Evolutionary conservation across 2,329 filamentous ascomycete genomes (phyloP), one percentile per base, ranked within the genome.

Genomic region (Aspergillus proliferans): DNA sequence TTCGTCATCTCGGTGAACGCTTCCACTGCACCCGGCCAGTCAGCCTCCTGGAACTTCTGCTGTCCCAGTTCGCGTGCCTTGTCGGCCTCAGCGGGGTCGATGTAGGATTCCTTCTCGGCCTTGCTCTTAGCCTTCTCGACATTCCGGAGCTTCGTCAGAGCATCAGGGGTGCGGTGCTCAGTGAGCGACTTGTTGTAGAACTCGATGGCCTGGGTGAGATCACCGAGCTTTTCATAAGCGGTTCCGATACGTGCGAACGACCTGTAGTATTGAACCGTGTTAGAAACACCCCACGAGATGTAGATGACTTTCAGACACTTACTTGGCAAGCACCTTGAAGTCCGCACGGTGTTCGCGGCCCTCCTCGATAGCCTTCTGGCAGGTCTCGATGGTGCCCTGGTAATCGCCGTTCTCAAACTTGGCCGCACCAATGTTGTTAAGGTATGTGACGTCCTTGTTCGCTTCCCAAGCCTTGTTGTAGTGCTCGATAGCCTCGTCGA

Each of bases 321-420:
- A 88, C 83, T 96, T 97, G 66, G 94, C 91, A 58, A 98, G 92
- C 65, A 91, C 80, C 82, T 98, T 98, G 79, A 97, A 98, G 74
- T 98, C 93, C 55, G 93, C 91, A 49, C 90, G 86, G 59, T 94
- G 84, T 61, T 86, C 81, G 51, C 93, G 88, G 48, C 93, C 93
- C 70, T 97, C 87, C 59, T 94, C 86, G 47, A 95, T 81, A 9
- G 94, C 93, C 74, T 89, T 83, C 61, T 87, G 84, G 75, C 93
- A 98, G 14, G 85, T 76, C 61, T 94, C 87, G 56, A 98, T 90
- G 58, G 86, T 85, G 50, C 85, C 87, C 63, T 94, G 81, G 69
- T 88, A 95, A 67, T 97, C 93, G 49, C 90, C 91, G 78, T 97
- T 96, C 71, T 98, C 93, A 61, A 91, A 97, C 64, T 94, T 83